phyloP scores from a whole-genome alignment of 176 grass and related monocot species.

The Oryza meridionalis region DNA sequence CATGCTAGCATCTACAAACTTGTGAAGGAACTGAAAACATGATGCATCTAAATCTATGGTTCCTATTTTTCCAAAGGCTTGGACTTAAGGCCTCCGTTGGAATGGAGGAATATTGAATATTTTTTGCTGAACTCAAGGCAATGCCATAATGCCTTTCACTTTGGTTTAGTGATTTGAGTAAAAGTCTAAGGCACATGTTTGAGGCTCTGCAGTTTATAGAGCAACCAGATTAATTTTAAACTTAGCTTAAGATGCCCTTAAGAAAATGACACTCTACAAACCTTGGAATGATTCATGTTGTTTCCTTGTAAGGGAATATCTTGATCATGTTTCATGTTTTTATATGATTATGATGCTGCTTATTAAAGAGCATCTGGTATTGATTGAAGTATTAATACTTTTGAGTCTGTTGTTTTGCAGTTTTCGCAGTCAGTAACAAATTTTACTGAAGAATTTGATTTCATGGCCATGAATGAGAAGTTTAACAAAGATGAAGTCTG shows the following conservation, averaged over 20 bases:
- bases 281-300: background rate
- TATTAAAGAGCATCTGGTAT: background rate
- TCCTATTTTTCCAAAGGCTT: background rate
- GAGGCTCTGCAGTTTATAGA: background rate
- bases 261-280: background rate
- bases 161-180: background rate
- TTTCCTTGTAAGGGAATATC: background rate
- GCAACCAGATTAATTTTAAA: background rate
- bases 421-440: conserved; percentile 57
- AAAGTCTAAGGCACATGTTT: background rate
- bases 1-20: background rate
- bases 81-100: background rate
- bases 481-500: conserved; percentile 94
- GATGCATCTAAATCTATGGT: background rate
- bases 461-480: conserved; percentile 91
- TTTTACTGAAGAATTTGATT: conserved; percentile 94
- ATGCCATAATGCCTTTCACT: background rate
- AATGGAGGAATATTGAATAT: background rate
- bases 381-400: conserved; percentile 2
- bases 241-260: background rate
- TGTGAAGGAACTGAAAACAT: background rate
- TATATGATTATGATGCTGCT: conserved; percentile 7
- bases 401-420: conserved; percentile 41
- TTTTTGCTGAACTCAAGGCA: background rate
- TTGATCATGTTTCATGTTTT: conserved; percentile 11